These are phyloP conservation scores for Escovopsis weberi DNA, from an alignment of 2,329 filamentous ascomycete genomes.

Conservation along the genomic window DNA sequence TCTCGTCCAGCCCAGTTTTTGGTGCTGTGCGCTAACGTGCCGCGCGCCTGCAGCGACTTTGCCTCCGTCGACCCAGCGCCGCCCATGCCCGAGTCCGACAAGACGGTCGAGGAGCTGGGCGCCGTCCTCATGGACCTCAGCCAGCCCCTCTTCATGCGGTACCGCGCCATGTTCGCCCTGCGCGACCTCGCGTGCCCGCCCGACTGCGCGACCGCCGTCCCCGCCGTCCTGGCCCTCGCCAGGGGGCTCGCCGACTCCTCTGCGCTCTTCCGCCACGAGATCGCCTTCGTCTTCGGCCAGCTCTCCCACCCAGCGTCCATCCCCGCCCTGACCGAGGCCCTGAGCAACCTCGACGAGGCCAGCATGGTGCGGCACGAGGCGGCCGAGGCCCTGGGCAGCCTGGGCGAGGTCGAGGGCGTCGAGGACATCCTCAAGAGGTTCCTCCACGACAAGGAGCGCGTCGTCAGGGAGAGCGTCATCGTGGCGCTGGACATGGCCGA, in stretches of 20 bases:
- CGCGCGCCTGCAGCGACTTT: constrained; percentile 55
- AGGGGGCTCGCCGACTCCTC: constrained; percentile 75
- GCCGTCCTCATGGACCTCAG: constrained; percentile 63
- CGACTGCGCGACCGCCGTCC: constrained; percentile 73
- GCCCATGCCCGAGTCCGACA: constrained; percentile 57
- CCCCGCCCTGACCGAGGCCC: constrained; percentile 63
- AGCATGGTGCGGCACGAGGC: constrained; percentile 98
- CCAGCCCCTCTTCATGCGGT: constrained; percentile 75
- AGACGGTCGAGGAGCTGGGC: constrained; percentile 61
- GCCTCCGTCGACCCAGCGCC: constrained; percentile 91
- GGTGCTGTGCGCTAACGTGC: too few relatives aligned
- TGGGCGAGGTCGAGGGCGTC: constrained; percentile 87
- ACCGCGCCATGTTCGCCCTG: constrained; percentile 95
- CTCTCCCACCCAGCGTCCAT: constrained; percentile 94
- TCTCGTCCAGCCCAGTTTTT: too few relatives aligned
- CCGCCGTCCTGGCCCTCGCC: constrained; percentile 76
- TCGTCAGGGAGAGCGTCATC: constrained; percentile 87
- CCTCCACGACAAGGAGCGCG: constrained; percentile 77
- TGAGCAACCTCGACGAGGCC: constrained; percentile 67
- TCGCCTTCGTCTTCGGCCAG: constrained; percentile 96
- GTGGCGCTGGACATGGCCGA: constrained; percentile 97
- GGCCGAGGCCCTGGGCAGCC: constrained; percentile 84
- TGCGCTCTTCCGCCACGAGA: constrained; percentile 91
- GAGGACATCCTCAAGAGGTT: constrained; percentile 74
- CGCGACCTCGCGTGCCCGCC: constrained; percentile 90